phyloP scores from a whole-genome alignment of 1,284 basidiomycete species.

The Trichosporon faecale region DNA sequence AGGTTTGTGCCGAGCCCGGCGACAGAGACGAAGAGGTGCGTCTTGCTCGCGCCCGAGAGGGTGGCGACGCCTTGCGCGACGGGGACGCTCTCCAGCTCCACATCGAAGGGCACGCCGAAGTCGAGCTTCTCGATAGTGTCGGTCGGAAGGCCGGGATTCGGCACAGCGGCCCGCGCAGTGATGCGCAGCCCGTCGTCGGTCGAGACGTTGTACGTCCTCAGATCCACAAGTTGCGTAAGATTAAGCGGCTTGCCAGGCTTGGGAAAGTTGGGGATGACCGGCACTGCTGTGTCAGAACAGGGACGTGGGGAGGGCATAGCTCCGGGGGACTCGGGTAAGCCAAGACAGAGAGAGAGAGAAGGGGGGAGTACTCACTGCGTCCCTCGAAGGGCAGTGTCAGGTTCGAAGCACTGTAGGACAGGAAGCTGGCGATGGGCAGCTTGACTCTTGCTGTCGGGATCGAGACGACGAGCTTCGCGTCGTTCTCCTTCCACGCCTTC shows the following conservation, averaged over 20 bases:
- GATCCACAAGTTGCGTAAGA: constrained; percentile 40
- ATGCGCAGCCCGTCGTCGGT: constrained; percentile 30
- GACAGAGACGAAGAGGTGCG: neutral
- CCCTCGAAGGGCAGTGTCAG: constrained; percentile 32
- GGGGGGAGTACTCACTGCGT: constrained; percentile 35
- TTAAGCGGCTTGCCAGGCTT: constrained; percentile 40
- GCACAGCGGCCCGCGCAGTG: constrained; percentile 36
- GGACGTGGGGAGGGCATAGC: neutral
- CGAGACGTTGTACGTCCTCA: constrained; percentile 40
- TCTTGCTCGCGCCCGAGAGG: constrained; percentile 16
- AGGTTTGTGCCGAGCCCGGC: constrained; percentile 36
- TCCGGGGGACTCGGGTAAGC: neutral
- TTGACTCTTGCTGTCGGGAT: constrained; percentile 28
- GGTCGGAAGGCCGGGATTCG: constrained; percentile 29
- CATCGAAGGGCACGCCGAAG: constrained; percentile 40
- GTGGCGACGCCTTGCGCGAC: constrained; percentile 43
- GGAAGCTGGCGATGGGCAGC: constrained; percentile 34
- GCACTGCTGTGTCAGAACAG: constrained; percentile 35
- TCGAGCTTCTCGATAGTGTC: neutral
- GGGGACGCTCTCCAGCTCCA: constrained; percentile 31
- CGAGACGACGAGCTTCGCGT: constrained; percentile 30
- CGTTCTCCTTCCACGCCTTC: constrained; percentile 39
- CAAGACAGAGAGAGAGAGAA: neutral
- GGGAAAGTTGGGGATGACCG: constrained; percentile 44
- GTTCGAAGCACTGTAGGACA: constrained; percentile 33